phyloP scores from a whole-genome alignment of 2,329 filamentous ascomycete genomes.

The Hymenoscyphus scutula region DNA sequence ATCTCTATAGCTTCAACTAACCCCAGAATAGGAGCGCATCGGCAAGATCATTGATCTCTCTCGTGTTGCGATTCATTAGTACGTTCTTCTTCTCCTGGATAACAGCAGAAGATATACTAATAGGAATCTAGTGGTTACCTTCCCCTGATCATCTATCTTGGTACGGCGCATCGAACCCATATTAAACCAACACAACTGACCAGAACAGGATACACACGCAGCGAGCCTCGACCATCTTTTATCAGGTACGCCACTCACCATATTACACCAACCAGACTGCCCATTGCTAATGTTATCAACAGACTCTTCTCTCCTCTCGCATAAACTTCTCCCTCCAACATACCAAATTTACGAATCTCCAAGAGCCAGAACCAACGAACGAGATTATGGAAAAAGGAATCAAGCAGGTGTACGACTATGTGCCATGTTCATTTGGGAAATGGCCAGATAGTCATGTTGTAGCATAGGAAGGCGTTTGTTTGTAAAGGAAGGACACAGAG shows the following conservation, averaged over 20 bases:
- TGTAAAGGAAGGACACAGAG: constrained; percentile 14
- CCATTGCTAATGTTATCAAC: constrained; percentile 28
- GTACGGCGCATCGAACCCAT: constrained; percentile 48
- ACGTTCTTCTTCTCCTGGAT: constrained; percentile 40
- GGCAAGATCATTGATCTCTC: constrained; percentile 94
- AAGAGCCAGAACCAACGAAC: constrained; percentile 6
- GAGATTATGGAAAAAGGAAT: constrained; percentile 10
- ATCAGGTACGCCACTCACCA: constrained; percentile 55
- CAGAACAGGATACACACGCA: constrained; percentile 79
- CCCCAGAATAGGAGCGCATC: constrained; percentile 78
- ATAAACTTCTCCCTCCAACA: constrained; percentile 38
- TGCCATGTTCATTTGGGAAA: not conserved
- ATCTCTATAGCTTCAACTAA: constrained; percentile 22
- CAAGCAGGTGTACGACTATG: not conserved
- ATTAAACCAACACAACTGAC: constrained; percentile 21
- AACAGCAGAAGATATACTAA: constrained; percentile 36
- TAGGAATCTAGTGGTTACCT: constrained; percentile 74
- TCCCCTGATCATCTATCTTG: constrained; percentile 93
- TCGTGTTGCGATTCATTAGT: constrained; percentile 94
- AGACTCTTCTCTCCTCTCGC: constrained; percentile 65
- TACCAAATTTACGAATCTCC: constrained; percentile 15
- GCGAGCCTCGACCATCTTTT: constrained; percentile 81
- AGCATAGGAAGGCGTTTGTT: constrained; percentile 34
- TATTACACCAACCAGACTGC: not conserved
- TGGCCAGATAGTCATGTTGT: constrained; percentile 20